These are phyloP conservation scores for Ichthyophthirius multifiliis DNA, from an alignment of 169 alveolate species.

Conservation along the genomic window DNA sequence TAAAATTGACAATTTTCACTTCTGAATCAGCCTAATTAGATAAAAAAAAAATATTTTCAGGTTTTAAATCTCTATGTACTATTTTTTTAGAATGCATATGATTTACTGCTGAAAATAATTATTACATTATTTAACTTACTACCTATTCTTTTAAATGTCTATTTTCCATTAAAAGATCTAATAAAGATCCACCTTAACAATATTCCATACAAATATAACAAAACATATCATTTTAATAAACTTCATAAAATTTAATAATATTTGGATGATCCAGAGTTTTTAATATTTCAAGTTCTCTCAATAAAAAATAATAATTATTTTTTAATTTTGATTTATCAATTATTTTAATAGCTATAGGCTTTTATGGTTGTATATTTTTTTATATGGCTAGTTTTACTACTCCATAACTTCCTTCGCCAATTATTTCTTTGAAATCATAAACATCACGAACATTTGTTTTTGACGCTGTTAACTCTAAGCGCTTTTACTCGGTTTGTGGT, in stretches of 20 bases:
- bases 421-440: too few species aligned
- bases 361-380: neutral
- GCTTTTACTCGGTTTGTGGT: too few species aligned
- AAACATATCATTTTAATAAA: conserved; percentile 57
- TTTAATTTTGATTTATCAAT: conserved; percentile 16
- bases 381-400: neutral
- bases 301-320: conserved; percentile 61
- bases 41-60: neutral
- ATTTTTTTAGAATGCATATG: neutral
- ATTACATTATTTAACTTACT: neutral
- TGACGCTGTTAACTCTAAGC: neutral
- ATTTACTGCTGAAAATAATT: neutral
- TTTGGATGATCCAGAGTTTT: conserved; percentile 83
- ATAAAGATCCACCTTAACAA: conserved; percentile 74
- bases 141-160: conserved; percentile 63
- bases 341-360: conserved; percentile 19
- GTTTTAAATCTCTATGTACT: neutral
- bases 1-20: neutral
- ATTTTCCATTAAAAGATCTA: conserved; percentile 55
- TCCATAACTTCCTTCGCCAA: neutral
- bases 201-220: conserved; percentile 69
- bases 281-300: conserved; percentile 82
- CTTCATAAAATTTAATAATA: conserved; percentile 76
- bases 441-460: too few species aligned
- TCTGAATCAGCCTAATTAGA: neutral